Evolutionary conservation across 805 yeast genomes (phyloP).

Genomic region (Candida anglica): DNA sequence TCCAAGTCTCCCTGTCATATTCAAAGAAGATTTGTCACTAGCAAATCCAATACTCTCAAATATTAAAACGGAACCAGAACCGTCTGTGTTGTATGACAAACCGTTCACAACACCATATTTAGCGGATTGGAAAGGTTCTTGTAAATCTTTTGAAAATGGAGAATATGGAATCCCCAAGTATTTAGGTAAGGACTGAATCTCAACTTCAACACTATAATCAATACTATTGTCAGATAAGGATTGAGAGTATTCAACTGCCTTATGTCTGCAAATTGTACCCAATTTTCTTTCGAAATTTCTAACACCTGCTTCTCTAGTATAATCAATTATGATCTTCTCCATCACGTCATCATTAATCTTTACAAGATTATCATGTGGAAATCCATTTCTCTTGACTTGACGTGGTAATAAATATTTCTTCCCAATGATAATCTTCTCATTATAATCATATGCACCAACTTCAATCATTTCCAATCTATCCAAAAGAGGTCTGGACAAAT

Average conservation of each 20-base stretch:
- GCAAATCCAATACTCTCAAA: conserved; percentile 70
- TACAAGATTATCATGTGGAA: conserved; percentile 39
- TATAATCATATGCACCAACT: conserved; percentile 73
- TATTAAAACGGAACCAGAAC: conserved; percentile 75
- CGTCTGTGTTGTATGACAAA: conserved; percentile 80
- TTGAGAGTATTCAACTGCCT: conserved; percentile 66
- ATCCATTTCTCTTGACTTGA: conserved; percentile 66
- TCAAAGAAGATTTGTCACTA: conserved; percentile 44
- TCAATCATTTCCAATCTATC: conserved; percentile 84
- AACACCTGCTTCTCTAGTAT: conserved; percentile 85
- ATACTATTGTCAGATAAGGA: conserved; percentile 12
- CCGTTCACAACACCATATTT: conserved; percentile 81
- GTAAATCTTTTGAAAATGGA: conserved; percentile 28
- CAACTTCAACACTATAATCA: conserved; percentile 38
- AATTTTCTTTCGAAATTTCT: conserved; percentile 72
- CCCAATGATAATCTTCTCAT: conserved; percentile 74
- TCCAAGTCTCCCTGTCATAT: conserved; percentile 79
- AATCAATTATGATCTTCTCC: conserved; percentile 58
- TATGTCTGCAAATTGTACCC: conserved; percentile 74
- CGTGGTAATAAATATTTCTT: conserved; percentile 67
- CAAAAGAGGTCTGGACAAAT: conserved; percentile 69
- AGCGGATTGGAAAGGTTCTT: conserved; percentile 44
- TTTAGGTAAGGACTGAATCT: conserved; percentile 53
- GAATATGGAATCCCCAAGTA: conserved; percentile 67
- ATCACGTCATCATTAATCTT: conserved; percentile 50